Evolutionary conservation across 176 grass and related monocot genomes (phyloP), one percentile per base, ranked within the genome.

Genomic region (Carex myosuroides): DNA sequence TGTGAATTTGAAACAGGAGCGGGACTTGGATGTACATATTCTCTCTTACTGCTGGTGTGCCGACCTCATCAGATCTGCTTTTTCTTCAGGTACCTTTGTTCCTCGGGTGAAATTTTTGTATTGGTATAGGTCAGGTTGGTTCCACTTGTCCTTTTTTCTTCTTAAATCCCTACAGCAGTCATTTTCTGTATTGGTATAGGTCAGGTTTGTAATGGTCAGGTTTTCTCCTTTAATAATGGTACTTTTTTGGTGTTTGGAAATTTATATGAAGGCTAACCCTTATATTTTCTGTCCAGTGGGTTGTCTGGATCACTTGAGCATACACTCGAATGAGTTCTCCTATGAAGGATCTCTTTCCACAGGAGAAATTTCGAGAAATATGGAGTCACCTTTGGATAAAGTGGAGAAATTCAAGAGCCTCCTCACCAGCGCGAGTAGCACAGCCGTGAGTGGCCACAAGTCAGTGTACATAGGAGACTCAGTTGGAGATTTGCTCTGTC

Each of bases 21-120:
- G 79, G 57, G 87, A 92, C 70, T 76, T 91, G 16, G 91, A 98
- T 95, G 63, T 95, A 35, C 96, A 98, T 85, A 74, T 98, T 95
- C 92, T 98, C 79, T 95, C 95, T 64, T 95, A 91, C 84, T 98
- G 96, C 62, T 95, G 96, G 92, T 98, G 96, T 88, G 91, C 85
- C 18, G 96, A 98, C 22, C 96, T 98, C 78, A 98, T 98, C 54
- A 89, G 93, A 77, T 98, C 96, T 18, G 81, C 81, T 17, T 98
- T 98, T 88, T 95, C 89, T 84, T 91, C 96, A 93, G 96, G 96
- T 95, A 90, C 73, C 52, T 84, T 77, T 77, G 7, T 78, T 56
- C 22, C 52, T 32, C 8, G 13, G 50, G 0, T 21, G 3, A 77
- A 32, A 56, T 13, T 78, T 32, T 30, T 55, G 50, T 77, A 10